phyloP scores from a whole-genome alignment of 352 stramenopile genomes.

The Phytophthora pluvialis region DNA sequence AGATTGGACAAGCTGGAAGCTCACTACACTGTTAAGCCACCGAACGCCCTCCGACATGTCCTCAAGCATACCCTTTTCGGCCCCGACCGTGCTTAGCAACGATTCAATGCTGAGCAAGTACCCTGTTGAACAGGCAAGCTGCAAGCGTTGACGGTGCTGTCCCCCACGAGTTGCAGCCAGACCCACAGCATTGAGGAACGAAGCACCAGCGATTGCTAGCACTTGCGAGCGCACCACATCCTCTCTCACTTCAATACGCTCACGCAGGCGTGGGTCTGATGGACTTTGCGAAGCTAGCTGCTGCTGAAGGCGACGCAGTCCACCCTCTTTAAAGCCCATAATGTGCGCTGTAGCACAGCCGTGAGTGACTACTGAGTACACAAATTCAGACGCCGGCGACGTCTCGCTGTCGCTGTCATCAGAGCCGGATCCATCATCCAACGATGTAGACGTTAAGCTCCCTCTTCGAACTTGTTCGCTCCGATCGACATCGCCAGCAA shows the following conservation, averaged over 20 bases:
- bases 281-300: slow-evolving; percentile 49
- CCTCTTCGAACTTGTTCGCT: slow-evolving; percentile 30
- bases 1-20: slow-evolving; percentile 77
- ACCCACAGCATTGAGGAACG: slow-evolving; percentile 76
- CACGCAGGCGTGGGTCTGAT: slow-evolving; percentile 54
- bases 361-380: slow-evolving; percentile 81
- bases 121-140: slow-evolving; percentile 72
- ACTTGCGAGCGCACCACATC: slow-evolving; percentile 84
- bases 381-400: slow-evolving; percentile 46
- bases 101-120: slow-evolving; percentile 95
- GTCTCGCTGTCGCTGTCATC: slow-evolving; percentile 50
- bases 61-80: slow-evolving; percentile 97
- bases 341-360: slow-evolving; percentile 80
- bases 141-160: slow-evolving; percentile 60
- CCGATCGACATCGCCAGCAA: slow-evolving; percentile 45
- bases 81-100: slow-evolving; percentile 93
- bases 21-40: slow-evolving; percentile 84
- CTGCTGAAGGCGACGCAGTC: slow-evolving; percentile 65
- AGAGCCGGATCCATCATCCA: slow-evolving; percentile 37
- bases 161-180: slow-evolving; percentile 66
- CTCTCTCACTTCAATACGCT: slow-evolving; percentile 80
- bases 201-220: slow-evolving; percentile 70
- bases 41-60: slow-evolving; percentile 89
- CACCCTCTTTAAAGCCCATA: slow-evolving; percentile 87
- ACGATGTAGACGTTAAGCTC: slow-evolving; percentile 38